phyloP scores from a whole-genome alignment of 352 stramenopile species.

The Pythium coloratum region DNA sequence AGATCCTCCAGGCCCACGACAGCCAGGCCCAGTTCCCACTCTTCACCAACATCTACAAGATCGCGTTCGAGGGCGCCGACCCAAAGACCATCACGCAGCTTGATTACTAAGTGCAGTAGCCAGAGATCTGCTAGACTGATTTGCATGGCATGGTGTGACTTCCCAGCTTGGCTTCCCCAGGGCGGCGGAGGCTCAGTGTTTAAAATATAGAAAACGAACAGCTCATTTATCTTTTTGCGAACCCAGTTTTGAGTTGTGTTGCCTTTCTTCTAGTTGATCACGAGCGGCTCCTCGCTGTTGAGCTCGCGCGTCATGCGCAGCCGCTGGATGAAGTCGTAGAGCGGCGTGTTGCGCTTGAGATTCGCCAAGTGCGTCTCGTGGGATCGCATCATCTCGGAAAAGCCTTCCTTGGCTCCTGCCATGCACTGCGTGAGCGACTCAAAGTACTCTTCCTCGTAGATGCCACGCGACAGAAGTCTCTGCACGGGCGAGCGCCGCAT shows the following conservation, averaged over 20 bases:
- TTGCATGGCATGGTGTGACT: slow-evolving; percentile 1
- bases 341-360: slow-evolving; percentile 41
- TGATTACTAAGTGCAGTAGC: slow-evolving; percentile 13
- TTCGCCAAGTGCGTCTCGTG: slow-evolving; percentile 66
- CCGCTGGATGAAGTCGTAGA: slow-evolving; percentile 50
- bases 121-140: too few relatives aligned
- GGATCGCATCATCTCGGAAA: slow-evolving; percentile 57
- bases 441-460: slow-evolving; percentile 77
- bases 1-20: slow-evolving; percentile 86
- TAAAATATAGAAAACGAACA: slow-evolving; percentile 16
- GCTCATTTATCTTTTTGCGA: not conserved
- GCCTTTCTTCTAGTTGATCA: slow-evolving; percentile 27
- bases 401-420: slow-evolving; percentile 49
- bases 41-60: slow-evolving; percentile 92
- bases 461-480: slow-evolving; percentile 67
- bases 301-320: slow-evolving; percentile 51
- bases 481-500: slow-evolving; percentile 63
- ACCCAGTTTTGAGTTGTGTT: not conserved
- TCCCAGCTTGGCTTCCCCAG: not conserved
- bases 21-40: slow-evolving; percentile 89
- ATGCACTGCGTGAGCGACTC: slow-evolving; percentile 76
- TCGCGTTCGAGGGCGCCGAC: slow-evolving; percentile 89
- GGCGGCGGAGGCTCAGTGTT: slow-evolving; percentile 7
- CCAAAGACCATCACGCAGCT: slow-evolving; percentile 80
- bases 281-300: slow-evolving; percentile 35